Evolutionary conservation across 2,329 filamentous ascomycete genomes (phyloP), one percentile per base, ranked within the genome.

Genomic region (Sclerotinia borealis): DNA sequence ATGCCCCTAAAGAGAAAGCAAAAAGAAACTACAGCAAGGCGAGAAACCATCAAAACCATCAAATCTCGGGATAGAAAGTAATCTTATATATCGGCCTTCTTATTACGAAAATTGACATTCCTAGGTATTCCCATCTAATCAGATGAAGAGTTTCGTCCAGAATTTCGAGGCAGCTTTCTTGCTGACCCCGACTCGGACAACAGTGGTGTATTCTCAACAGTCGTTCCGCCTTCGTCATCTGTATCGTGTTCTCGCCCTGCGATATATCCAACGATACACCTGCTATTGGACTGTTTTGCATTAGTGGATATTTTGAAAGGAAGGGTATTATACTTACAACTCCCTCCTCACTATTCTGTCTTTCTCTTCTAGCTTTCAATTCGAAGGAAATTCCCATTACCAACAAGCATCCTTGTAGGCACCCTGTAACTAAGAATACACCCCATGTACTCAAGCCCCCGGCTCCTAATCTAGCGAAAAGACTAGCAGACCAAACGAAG

Each of bases 381-480:
- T 92, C 82, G 73, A 93, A 98, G 70, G 85, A 86, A 65, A 96
- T 83, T 27, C 87, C 92, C 89, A 99, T 90, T 29, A 75, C 79
- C 48, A 99, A 80, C 63, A 99, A 78, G 11, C 85, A 83, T 22
- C 92, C 93, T 75, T 99, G 95, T 79, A 98, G 83, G 63, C 81
- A 77, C 1, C 93, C 95, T 0, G 93, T 96, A 59, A 98, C 81
- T 50, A 96, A 81, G 73, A 93, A 96, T 17, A 98, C 88, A 11
- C 92, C 87, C 95, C 95, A 99, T 0, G 92, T 92, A 76, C 93
- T 97, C 95, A 95, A 99, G 0, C 93, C 93, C 39, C 83, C 86
- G 71, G 81, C 81, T 0, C 95, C 95, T 25, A 97, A 82, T 51
- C 95, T 84, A 9, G 85, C 85, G 58, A 88, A 92, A 49, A 99